Percentiles rank a stretch among this genome's conserved stretches.
phyloP scores from a whole-genome alignment of 306 rosid genomes.

The Quercus wislizeni region DNA sequence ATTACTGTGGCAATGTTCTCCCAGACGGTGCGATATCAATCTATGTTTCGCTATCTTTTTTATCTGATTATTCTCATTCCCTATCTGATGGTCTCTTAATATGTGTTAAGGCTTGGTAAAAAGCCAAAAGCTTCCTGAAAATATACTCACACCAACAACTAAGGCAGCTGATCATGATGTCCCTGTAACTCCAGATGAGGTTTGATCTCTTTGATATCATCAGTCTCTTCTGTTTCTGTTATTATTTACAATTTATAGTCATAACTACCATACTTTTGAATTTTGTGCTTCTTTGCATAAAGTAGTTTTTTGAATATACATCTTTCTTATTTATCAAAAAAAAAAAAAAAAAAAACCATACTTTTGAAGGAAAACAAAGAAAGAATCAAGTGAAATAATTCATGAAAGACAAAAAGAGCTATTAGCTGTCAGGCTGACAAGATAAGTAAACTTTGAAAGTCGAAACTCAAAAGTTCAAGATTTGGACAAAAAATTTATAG shows the following conservation, averaged over 20 bases:
- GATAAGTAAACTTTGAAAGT: neutral
- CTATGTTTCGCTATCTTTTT: neutral
- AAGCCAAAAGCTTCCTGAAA: conserved; percentile 72
- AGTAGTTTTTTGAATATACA: too few relatives aligned
- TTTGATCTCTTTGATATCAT: conserved; percentile 19
- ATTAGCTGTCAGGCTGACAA: neutral
- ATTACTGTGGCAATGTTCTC: conserved; percentile 82
- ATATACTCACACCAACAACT: conserved; percentile 93
- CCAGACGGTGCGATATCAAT: conserved; percentile 59
- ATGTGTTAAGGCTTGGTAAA: conserved; percentile 65
- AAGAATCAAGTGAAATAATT: neutral
- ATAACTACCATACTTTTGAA: neutral
- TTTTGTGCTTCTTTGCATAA: too few relatives aligned
- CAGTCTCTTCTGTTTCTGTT: conserved; percentile 4
- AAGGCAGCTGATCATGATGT: conserved; percentile 91
- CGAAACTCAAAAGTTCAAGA: neutral
- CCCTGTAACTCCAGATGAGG: conserved; percentile 95
- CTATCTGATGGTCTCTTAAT: conserved; percentile 20
- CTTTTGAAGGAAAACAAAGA: neutral
- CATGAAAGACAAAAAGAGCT: neutral
- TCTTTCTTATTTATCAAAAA: too few relatives aligned
- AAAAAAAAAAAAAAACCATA: neutral
- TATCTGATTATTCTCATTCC: neutral
- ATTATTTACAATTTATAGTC: neutral
- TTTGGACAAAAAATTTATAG: neutral